Evolutionary conservation across 1,284 basidiomycete species (phyloP).

Genomic region (Cutaneotrichosporon dermatis): DNA sequence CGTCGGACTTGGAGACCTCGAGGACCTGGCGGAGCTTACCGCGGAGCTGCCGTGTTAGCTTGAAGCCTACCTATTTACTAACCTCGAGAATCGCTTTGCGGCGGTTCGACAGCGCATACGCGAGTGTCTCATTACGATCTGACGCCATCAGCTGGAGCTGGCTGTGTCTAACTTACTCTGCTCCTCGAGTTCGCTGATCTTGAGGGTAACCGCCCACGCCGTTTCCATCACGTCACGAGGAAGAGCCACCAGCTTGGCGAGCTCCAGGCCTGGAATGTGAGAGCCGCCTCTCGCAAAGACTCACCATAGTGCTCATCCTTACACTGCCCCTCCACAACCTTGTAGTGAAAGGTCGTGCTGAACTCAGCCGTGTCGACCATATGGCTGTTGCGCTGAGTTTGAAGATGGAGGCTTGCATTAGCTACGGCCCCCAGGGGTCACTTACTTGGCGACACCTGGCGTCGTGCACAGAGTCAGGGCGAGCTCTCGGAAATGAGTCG

Average conservation of each 20-base stretch:
- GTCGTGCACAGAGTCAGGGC: constrained; percentile 31
- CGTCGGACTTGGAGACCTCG: constrained; percentile 3
- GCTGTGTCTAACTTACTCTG: constrained; percentile 40
- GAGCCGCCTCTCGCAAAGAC: background rate
- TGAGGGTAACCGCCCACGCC: constrained; percentile 59
- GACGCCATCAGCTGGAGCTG: background rate
- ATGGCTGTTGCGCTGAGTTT: constrained; percentile 56
- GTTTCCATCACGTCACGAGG: constrained; percentile 63
- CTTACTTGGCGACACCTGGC: constrained; percentile 32
- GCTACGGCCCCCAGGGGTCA: background rate
- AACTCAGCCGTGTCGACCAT: constrained; percentile 55
- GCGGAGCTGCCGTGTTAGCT: constrained; percentile 10
- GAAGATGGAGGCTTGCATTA: constrained; percentile 65
- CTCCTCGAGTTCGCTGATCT: constrained; percentile 60
- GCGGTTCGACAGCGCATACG: constrained; percentile 9
- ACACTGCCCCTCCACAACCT: constrained; percentile 47
- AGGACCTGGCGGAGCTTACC: constrained; percentile 15
- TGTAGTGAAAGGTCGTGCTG: constrained; percentile 72
- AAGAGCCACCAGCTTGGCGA: constrained; percentile 76
- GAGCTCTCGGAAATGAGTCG: constrained; percentile 61
- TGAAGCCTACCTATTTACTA: background rate
- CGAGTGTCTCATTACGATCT: constrained; percentile 15
- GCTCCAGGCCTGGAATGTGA: constrained; percentile 61
- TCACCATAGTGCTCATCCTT: constrained; percentile 46
- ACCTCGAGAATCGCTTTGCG: constrained; percentile 22